Percentiles rank a stretch among this genome's conserved stretches.
Evolutionary conservation across 2,329 filamentous ascomycete genomes (phyloP).

Genomic region (Sporothrix variecibatus): DNA sequence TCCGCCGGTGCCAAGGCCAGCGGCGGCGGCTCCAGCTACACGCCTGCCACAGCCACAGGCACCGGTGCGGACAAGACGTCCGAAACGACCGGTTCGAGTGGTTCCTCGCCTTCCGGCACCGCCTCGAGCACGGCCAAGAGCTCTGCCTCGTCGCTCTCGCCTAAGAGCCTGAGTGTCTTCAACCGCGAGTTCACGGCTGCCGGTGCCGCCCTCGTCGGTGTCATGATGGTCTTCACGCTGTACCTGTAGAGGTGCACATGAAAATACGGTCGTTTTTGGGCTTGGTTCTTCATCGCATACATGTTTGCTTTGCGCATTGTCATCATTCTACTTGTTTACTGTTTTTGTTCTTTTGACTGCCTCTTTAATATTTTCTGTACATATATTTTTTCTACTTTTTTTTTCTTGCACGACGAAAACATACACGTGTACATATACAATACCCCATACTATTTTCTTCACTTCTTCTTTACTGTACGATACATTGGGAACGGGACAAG

Average conservation of each 20-base stretch:
- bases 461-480: neutral
- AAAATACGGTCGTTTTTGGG: neutral
- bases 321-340: neutral
- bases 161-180: slow-evolving; percentile 46
- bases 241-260: slow-evolving; percentile 44
- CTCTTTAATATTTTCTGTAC: neutral
- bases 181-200: slow-evolving; percentile 53
- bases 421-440: slow-evolving; percentile 21
- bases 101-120: slow-evolving; percentile 32
- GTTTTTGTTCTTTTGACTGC: neutral
- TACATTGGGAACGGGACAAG: neutral
- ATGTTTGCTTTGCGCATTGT: neutral
- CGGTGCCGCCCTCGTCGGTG: slow-evolving; percentile 49
- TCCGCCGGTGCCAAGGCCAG: slow-evolving; percentile 33
- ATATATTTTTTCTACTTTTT: neutral
- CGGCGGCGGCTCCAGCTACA: slow-evolving; percentile 35
- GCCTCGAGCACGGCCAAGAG: slow-evolving; percentile 31
- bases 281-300: neutral
- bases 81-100: slow-evolving; percentile 23
- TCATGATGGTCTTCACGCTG: slow-evolving; percentile 56
- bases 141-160: slow-evolving; percentile 33
- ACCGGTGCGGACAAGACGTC: slow-evolving; percentile 32
- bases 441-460: slow-evolving; percentile 7
- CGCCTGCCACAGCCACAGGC: slow-evolving; percentile 34
- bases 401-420: neutral